A percentile compares a stretch with the other conserved stretches of the same genome.
phyloP scores from a whole-genome alignment of 352 stramenopile species.

The Bremia lactucae region DNA sequence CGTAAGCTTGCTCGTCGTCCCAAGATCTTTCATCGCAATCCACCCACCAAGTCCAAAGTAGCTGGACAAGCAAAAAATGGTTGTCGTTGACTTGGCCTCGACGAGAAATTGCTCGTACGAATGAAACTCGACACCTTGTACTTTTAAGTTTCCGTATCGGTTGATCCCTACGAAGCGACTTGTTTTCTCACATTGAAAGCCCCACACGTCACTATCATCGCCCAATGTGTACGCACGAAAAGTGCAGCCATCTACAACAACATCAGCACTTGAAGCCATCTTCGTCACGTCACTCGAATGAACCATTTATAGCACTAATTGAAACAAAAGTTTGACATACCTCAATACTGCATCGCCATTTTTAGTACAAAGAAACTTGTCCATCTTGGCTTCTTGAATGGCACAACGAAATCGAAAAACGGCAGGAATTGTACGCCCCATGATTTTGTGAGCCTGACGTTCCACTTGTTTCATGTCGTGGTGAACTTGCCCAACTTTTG shows the following conservation, averaged over 20 bases:
- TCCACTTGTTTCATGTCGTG: slow-evolving; percentile 63
- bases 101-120: slow-evolving; percentile 76
- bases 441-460: slow-evolving; percentile 48
- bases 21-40: slow-evolving; percentile 21
- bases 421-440: slow-evolving; percentile 25
- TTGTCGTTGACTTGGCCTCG: slow-evolving; percentile 35
- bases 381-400: slow-evolving; percentile 45
- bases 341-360: slow-evolving; percentile 47
- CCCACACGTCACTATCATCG: slow-evolving; percentile 71
- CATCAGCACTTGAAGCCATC: slow-evolving; percentile 33
- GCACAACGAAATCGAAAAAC: slow-evolving; percentile 59
- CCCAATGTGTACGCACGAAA: slow-evolving; percentile 68
- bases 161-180: slow-evolving; percentile 65
- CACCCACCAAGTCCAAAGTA: slow-evolving; percentile 68
- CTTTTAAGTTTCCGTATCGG: slow-evolving; percentile 52
- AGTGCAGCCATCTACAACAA: slow-evolving; percentile 45
- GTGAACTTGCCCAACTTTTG: slow-evolving; percentile 50
- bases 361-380: slow-evolving; percentile 42
- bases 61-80: slow-evolving; percentile 55
- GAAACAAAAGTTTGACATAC: slow-evolving; percentile 17
- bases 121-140: slow-evolving; percentile 42
- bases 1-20: slow-evolving; percentile 18
- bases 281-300: background rate
- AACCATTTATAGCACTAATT: no score
- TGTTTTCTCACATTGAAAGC: slow-evolving; percentile 62